phyloP scores from a whole-genome alignment of 306 rosid genomes.

The Erythrophleum fordii region DNA sequence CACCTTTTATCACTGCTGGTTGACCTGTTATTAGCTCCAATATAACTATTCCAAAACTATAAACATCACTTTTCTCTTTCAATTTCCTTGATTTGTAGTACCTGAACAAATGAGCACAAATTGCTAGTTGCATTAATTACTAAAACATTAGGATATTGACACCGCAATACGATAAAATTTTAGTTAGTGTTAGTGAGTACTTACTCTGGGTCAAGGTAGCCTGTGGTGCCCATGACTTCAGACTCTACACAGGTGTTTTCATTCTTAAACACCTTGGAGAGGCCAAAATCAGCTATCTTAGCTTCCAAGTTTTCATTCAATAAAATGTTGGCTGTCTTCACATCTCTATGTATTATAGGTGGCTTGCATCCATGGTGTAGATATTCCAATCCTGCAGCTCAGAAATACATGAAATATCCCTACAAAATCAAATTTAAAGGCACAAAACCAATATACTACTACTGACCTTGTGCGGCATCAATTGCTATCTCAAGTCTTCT shows the following conservation, averaged over 20 bases:
- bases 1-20: slow-evolving; percentile 57
- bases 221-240: slow-evolving; percentile 65
- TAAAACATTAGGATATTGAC: neutral
- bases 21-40: slow-evolving; percentile 63
- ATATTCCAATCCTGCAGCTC: slow-evolving; percentile 14
- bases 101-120: slow-evolving; percentile 42
- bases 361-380: slow-evolving; percentile 34
- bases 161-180: neutral
- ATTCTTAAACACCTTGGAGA: slow-evolving; percentile 53
- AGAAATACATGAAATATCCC: neutral
- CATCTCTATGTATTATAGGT: slow-evolving; percentile 50
- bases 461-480: slow-evolving; percentile 70
- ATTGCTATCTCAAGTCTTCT: slow-evolving; percentile 64
- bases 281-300: slow-evolving; percentile 82
- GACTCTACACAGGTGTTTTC: slow-evolving; percentile 39
- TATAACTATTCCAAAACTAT: slow-evolving; percentile 67
- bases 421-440: neutral
- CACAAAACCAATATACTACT: neutral
- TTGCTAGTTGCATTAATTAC: neutral
- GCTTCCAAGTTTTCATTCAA: slow-evolving; percentile 71
- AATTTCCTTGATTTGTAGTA: slow-evolving; percentile 46
- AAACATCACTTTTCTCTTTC: slow-evolving; percentile 71
- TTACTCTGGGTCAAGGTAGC: slow-evolving; percentile 82
- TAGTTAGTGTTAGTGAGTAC: neutral
- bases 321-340: slow-evolving; percentile 73